A percentile compares a stretch with the other conserved stretches of the same genome.
phyloP scores from a whole-genome alignment of 2,329 filamentous ascomycete genomes.

The Paraphoma chrysanthemicola region DNA sequence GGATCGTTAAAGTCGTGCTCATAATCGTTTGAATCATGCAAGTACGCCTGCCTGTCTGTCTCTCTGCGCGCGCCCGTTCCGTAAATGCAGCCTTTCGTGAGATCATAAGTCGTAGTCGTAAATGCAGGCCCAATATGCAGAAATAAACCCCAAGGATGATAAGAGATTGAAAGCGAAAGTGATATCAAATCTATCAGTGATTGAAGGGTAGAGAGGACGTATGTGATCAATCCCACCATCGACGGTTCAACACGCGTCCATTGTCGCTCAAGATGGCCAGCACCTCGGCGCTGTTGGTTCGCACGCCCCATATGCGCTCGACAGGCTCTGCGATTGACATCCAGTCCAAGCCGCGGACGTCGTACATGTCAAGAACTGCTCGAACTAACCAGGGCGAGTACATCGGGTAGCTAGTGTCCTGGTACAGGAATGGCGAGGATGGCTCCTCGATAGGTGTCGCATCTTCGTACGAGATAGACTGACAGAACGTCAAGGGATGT shows the following conservation, averaged over 20 bases:
- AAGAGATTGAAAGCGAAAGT: slow-evolving; percentile 1
- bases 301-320: slow-evolving; percentile 41
- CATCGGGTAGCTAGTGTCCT: slow-evolving; percentile 36
- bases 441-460: slow-evolving; percentile 12
- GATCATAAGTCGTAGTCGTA: slow-evolving; percentile 6
- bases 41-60: neutral
- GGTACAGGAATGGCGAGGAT: slow-evolving; percentile 34
- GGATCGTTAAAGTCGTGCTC: neutral
- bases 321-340: slow-evolving; percentile 46
- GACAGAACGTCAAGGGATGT: slow-evolving; percentile 18
- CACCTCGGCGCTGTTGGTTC: slow-evolving; percentile 43
- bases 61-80: neutral
- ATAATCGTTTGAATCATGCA: slow-evolving; percentile 1
- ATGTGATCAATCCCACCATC: slow-evolving; percentile 46
- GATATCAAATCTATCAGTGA: neutral
- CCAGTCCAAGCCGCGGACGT: slow-evolving; percentile 45
- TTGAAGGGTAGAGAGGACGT: too few species aligned
- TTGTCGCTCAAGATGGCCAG: slow-evolving; percentile 44
- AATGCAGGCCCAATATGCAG: neutral
- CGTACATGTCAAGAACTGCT: slow-evolving; percentile 45
- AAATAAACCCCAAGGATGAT: neutral
- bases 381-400: slow-evolving; percentile 46
- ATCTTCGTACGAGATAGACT: slow-evolving; percentile 6
- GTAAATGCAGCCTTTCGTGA: neutral
- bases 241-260: slow-evolving; percentile 38